A percentile compares a stretch with the other conserved stretches of the same genome.
Conservation (phyloP, 768 basidiomycete genomes). For the Trametes villosa region DNA sequence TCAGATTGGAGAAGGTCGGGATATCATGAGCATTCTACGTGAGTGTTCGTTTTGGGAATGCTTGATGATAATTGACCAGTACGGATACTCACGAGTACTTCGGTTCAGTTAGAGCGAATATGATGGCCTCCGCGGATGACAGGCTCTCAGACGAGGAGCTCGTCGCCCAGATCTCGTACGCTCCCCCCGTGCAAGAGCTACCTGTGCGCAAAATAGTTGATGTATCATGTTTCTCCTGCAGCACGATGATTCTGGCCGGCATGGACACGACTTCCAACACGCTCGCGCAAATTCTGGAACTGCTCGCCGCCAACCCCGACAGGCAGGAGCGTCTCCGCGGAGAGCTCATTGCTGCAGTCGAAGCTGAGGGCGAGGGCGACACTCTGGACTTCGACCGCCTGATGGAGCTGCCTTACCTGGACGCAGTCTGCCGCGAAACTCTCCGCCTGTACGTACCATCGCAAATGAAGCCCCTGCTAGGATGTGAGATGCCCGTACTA, state of each 20-base stretch:
- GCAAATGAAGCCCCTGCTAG: no score
- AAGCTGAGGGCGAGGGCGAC: conserved; percentile 7
- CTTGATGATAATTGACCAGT: neutral
- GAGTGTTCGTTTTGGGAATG: neutral
- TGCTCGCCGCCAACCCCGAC: conserved; percentile 31
- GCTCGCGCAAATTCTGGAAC: conserved; percentile 33
- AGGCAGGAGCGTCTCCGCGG: conserved; percentile 33
- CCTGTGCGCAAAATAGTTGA: neutral
- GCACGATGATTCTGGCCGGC: conserved; percentile 27
- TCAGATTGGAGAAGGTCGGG: conserved; percentile 33
- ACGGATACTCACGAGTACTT: no score
- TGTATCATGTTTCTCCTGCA: neutral
- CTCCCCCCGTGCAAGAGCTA: neutral
- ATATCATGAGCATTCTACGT: conserved; percentile 37
- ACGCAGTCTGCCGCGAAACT: conserved; percentile 24
- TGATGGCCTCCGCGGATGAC: conserved; percentile 27
- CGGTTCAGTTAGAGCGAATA: conserved; percentile 28
- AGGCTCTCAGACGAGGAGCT: conserved; percentile 32
- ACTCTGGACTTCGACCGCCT: conserved; percentile 34
- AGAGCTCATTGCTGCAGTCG: conserved; percentile 27
- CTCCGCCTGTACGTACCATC: conserved; percentile 12
- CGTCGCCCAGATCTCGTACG: conserved; percentile 32
- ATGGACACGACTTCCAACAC: conserved; percentile 36
- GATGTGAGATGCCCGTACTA: no score
- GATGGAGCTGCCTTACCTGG: conserved; percentile 33